phyloP scores from a whole-genome alignment of 2,329 filamentous ascomycete genomes.

The Ceratocystis alfenasii region DNA sequence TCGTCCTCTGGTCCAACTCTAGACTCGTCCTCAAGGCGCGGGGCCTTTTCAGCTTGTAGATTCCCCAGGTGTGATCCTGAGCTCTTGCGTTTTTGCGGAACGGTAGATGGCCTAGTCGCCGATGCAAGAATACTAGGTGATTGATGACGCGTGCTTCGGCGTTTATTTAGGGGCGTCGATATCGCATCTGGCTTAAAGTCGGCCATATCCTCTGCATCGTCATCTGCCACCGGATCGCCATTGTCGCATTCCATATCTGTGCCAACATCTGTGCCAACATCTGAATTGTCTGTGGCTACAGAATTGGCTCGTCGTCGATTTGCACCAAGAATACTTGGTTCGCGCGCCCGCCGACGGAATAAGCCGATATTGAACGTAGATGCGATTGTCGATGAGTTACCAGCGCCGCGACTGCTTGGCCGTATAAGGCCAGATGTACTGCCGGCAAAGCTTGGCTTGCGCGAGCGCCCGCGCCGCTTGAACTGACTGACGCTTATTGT shows the following conservation, averaged over 20 bases:
- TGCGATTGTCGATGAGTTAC: conserved; percentile 37
- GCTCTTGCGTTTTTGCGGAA: conserved; percentile 44
- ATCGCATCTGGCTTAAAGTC: conserved; percentile 53
- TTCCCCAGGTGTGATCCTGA: conserved; percentile 34
- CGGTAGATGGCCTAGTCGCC: neutral
- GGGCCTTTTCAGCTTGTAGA: conserved; percentile 31
- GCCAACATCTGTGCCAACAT: conserved; percentile 23
- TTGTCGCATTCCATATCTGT: conserved; percentile 25
- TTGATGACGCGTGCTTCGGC: conserved; percentile 32
- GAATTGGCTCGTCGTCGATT: conserved; percentile 32
- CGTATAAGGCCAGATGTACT: conserved; percentile 42
- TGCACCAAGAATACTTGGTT: conserved; percentile 50
- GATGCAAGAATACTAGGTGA: neutral
- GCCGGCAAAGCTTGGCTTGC: conserved; percentile 41
- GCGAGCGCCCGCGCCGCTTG: conserved; percentile 35
- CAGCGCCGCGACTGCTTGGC: conserved; percentile 39
- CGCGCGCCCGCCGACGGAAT: conserved; percentile 45
- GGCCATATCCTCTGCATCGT: conserved; percentile 32
- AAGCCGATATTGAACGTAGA: conserved; percentile 44
- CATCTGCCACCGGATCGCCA: conserved; percentile 25
- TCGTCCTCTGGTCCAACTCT: conserved; percentile 22
- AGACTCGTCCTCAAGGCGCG: conserved; percentile 28
- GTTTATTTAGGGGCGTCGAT: conserved; percentile 49
- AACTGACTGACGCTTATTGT: conserved; percentile 38
- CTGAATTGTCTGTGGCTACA: conserved; percentile 22